Evolutionary conservation across 139 green algal species (phyloP), one percentile per base, ranked within the genome.

Genomic region (Microglena sp.): DNA sequence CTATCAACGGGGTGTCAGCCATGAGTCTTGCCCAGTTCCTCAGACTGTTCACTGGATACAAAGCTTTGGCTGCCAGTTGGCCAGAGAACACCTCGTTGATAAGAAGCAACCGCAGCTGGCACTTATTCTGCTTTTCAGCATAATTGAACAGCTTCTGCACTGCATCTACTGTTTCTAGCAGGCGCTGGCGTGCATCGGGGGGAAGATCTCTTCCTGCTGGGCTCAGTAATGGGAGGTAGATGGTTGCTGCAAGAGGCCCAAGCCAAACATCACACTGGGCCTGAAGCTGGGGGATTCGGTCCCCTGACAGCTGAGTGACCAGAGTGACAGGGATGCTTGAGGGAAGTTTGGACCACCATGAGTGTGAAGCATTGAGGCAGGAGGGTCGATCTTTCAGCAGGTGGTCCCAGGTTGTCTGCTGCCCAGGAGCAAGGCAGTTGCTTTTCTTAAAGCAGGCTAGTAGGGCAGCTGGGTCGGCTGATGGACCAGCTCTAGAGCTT

Each of bases 21-120:
- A 79, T 46, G 1, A 79, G 64, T 0, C 73, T 63, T 1, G 73
- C 73, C 2, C 57, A 67, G 63, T 79, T 79, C 32, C 73, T 63
- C 46, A 79, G 58, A 30, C 6, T 33, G 45, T 74, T 74, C 46
- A 74, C 59, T 1, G 67, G 67, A 34, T 68, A 74, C 45, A 74
- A 34, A 26, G 29, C 46, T 1, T 11, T n/a, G 2, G 67, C 60
- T 28, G 35, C 26, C 34, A 28, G 7, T 22, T 74, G 27, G 22
- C 27, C 7, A 7, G 33, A 33, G 40, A 66, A 63, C 43, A 58
- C 24, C 59, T 74, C 67, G 8, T 62, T 50, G 28, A 74, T 4
- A 4, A 74, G 67, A 33, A 74, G 33, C 4, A 74, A 1, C 2
- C 67, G 67, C 46, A 63, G 60, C 46, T 74, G 59, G 34, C 67